Conservation (phyloP, 768 basidiomycete genomes). For the Tricholomella constricta region DNA sequence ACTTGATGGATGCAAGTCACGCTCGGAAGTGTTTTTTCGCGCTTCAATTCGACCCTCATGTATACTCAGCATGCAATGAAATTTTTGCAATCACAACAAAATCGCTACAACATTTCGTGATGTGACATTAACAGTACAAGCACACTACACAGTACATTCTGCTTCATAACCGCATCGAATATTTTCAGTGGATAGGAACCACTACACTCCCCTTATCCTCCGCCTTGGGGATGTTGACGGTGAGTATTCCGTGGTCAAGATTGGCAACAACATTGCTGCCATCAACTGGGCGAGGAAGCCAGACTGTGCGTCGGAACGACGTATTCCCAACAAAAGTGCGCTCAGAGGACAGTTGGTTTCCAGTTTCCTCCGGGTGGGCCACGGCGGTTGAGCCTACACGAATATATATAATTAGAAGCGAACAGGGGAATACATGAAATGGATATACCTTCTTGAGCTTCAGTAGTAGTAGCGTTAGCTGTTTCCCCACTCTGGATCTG, state of each 20-base stretch:
- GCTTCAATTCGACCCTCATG: neutral
- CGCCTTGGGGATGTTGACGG: conserved; percentile 58
- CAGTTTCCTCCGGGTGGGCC: conserved; percentile 22
- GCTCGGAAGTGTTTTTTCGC: conserved; percentile 7
- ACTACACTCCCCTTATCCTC: conserved; percentile 58
- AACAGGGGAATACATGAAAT: neutral
- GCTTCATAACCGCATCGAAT: neutral
- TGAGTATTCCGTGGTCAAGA: conserved; percentile 70
- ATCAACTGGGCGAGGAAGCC: conserved; percentile 68
- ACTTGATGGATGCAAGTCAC: conserved; percentile 12
- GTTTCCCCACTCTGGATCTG: conserved; percentile 7
- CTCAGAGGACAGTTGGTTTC: conserved; percentile 58
- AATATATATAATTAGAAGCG: neutral
- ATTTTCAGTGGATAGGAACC: conserved; percentile 39
- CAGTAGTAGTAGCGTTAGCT: conserved; percentile 4
- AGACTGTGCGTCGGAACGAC: conserved; percentile 68
- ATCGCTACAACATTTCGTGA: too few relatives aligned
- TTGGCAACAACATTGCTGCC: conserved; percentile 59
- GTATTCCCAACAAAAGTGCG: conserved; percentile 57
- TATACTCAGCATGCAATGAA: neutral
- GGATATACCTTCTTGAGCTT: conserved; percentile 6
- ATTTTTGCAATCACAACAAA: too few relatives aligned
- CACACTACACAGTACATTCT: neutral
- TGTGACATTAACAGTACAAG: too few relatives aligned
- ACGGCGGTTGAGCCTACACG: conserved; percentile 18